Conservation (phyloP, 1,139 yeast species). For the Hansenula lynferdii region DNA sequence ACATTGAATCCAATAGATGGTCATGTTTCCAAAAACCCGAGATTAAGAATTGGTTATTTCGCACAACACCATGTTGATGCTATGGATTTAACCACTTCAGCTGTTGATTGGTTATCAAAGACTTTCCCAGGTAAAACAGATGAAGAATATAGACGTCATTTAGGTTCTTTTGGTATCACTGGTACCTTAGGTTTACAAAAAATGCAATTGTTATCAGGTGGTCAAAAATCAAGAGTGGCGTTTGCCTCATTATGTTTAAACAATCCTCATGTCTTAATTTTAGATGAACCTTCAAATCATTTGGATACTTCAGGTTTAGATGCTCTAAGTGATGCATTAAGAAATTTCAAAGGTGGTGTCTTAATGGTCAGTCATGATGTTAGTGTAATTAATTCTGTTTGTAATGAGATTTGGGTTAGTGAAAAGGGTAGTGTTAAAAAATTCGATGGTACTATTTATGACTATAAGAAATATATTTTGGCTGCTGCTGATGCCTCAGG, state of each 20-base stretch:
- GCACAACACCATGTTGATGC: conserved; percentile 99
- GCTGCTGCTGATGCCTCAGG: conserved; percentile 76
- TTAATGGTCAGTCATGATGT: conserved; percentile 98
- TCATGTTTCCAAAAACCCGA: conserved; percentile 69
- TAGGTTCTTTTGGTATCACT: conserved; percentile 96
- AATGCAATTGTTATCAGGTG: conserved; percentile 89
- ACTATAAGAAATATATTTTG: conserved; percentile 84
- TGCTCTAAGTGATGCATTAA: conserved; percentile 86
- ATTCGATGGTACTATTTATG: conserved; percentile 82
- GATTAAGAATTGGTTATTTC: conserved; percentile 91
- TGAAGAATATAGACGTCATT: conserved; percentile 94
- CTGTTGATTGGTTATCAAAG: conserved; percentile 92
- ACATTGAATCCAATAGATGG: conserved; percentile 70
- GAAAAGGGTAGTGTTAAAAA: conserved; percentile 77
- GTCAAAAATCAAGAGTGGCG: conserved; percentile 97
- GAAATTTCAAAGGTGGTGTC: conserved; percentile 88
- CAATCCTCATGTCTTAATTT: conserved; percentile 86
- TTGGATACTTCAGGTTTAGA: conserved; percentile 98
- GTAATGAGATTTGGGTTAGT: conserved; percentile 94
- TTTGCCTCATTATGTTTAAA: conserved; percentile 90
- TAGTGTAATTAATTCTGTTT: conserved; percentile 77
- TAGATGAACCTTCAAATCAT: conserved; percentile 99
- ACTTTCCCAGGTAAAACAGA: conserved; percentile 91
- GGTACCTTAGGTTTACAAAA: conserved; percentile 92
- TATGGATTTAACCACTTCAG: conserved; percentile 86